These are phyloP conservation scores for Gynostemma pentaphyllum DNA, from an alignment of 306 rosid genomes.

Conservation along the genomic window DNA sequence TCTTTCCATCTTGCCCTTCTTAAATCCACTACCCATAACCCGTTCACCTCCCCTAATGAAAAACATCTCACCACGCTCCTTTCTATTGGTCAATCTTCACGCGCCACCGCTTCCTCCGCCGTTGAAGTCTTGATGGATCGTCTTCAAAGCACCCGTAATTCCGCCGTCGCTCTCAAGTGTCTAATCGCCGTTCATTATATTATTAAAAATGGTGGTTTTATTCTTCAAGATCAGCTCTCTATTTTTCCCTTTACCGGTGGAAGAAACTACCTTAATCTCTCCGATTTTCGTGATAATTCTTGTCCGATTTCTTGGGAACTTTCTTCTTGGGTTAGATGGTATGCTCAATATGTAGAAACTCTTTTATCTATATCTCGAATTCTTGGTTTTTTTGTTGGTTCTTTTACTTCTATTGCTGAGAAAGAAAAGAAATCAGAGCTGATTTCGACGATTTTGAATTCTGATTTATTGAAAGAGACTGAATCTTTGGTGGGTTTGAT, in stretches of 20 bases:
- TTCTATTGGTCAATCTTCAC: constrained; percentile 54
- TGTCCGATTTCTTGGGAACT: constrained; percentile 49
- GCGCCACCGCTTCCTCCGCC: constrained; percentile 63
- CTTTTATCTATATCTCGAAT: constrained; percentile 34
- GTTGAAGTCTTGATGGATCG: constrained; percentile 74
- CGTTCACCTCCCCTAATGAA: constrained; percentile 36
- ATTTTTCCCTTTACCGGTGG: constrained; percentile 62
- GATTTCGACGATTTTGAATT: constrained; percentile 27
- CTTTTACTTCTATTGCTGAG: background rate
- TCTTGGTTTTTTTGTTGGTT: constrained; percentile 43
- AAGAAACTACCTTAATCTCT: constrained; percentile 82
- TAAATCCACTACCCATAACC: constrained; percentile 74
- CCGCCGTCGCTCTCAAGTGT: constrained; percentile 88
- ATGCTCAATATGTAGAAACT: constrained; percentile 51
- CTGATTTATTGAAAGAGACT: constrained; percentile 34
- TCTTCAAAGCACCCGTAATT: constrained; percentile 48
- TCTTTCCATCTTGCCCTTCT: constrained; percentile 41
- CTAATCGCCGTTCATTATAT: constrained; percentile 66
- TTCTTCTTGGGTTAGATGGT: constrained; percentile 80
- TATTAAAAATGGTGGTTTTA: constrained; percentile 51
- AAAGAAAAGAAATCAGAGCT: constrained; percentile 26
- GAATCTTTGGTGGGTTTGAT: constrained; percentile 39
- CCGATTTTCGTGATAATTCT: constrained; percentile 54
- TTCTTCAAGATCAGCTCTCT: constrained; percentile 81
- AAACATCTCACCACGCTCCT: constrained; percentile 48